Percentiles rank a stretch among this genome's conserved stretches.
Evolutionary conservation across 148 eudicot genomes (phyloP).

Genomic region (Cornus kousa): DNA sequence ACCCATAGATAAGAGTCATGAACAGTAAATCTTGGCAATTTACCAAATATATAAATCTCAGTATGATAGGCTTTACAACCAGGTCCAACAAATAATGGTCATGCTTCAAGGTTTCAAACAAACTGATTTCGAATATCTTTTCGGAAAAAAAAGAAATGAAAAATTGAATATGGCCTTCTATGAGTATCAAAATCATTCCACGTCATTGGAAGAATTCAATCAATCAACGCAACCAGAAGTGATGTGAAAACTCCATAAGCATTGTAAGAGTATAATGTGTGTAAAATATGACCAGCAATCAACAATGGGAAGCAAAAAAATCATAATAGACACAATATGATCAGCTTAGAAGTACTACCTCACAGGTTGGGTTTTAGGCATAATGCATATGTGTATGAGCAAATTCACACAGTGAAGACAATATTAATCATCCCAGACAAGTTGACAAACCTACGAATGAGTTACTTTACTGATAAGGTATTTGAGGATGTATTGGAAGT

Average conservation of each 20-base stretch:
- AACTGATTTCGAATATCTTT: neutral
- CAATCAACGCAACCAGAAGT: too few relatives aligned
- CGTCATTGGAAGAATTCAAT: too few relatives aligned
- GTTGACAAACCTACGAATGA: neutral
- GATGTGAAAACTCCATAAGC: too few relatives aligned
- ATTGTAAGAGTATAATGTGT: too few relatives aligned
- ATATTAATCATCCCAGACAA: neutral
- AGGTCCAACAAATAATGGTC: neutral
- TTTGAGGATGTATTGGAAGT: neutral
- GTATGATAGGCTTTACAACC: neutral
- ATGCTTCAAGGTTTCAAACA: neutral
- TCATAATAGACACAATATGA: too few relatives aligned
- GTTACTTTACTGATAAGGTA: neutral
- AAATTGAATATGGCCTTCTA: neutral
- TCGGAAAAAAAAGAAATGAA: too few relatives aligned
- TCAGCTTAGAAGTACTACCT: too few relatives aligned
- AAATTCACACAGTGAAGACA: neutral
- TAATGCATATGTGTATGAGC: too few relatives aligned
- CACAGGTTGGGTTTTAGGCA: too few relatives aligned
- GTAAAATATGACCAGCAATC: too few relatives aligned
- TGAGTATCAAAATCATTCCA: neutral
- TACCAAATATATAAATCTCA: neutral
- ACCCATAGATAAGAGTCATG: constrained; percentile 12
- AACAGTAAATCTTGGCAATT: neutral
- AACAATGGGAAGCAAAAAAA: too few relatives aligned